phyloP scores from a whole-genome alignment of 495 filamentous ascomycete genomes.

The Aspergillus ellipticus region DNA sequence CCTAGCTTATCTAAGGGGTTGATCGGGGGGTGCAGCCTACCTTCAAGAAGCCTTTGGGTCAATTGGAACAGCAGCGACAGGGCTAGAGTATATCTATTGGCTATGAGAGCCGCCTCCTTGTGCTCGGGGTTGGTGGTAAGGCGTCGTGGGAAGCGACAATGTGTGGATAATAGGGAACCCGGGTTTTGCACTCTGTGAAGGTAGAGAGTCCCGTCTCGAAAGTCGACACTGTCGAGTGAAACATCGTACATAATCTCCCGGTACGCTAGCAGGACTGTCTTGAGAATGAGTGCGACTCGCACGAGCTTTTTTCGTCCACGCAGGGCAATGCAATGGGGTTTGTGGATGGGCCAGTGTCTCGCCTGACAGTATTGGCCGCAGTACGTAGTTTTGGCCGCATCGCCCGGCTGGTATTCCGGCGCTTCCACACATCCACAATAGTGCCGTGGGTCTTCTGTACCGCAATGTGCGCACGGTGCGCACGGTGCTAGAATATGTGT shows the following conservation, averaged over 20 bases:
- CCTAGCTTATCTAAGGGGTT: no score
- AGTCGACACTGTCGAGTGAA: background rate
- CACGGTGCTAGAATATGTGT: no score
- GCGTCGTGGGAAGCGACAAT: background rate
- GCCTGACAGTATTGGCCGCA: background rate
- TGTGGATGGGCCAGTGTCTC: background rate
- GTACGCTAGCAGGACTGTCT: background rate
- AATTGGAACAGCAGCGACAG: background rate
- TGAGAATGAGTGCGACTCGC: background rate
- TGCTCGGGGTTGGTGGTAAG: background rate
- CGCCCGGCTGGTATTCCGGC: background rate
- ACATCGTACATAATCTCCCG: background rate
- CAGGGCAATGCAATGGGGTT: background rate
- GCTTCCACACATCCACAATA: background rate
- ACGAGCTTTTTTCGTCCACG: background rate
- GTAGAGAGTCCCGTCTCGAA: background rate
- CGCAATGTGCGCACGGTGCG: no score
- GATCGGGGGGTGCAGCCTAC: background rate
- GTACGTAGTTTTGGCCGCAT: background rate
- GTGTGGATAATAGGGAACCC: background rate
- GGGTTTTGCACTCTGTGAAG: background rate
- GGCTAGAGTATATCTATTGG: background rate
- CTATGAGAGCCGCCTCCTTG: background rate
- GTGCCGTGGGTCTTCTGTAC: no score
- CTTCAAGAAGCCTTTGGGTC: background rate